Evolutionary conservation across 2,329 filamentous ascomycete species (phyloP), one percentile per base, ranked within the genome.

Genomic region (Aureobasidium subglaciale): DNA sequence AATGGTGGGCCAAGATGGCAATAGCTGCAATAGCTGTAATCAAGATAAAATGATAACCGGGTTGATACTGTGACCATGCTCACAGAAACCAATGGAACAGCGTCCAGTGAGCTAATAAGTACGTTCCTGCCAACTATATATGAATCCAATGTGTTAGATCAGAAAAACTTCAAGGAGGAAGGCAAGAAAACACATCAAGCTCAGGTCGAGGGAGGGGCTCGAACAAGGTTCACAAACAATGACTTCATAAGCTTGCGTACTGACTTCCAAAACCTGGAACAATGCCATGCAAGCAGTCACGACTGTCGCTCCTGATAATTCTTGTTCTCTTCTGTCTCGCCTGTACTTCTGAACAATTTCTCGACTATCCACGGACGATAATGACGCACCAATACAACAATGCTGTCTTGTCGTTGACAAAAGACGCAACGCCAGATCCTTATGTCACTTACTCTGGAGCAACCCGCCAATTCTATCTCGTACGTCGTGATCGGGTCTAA

Each of bases 401-500:
- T 45, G 62, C 69, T 5, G 72, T 74, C 55, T 62, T 75, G 34
- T 72, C 70, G 13, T 69, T 75, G 50, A 75, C 74, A 2, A 63
- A 65, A 15, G 62, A 64, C 15, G 64, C 67, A 5, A 74, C 72
- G 13, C 69, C 74, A 2, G 74, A 77, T 62, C 74, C 74, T 2
- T 75, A 71, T 63, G 69, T 77, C 43, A 67, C 72, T 6, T 69
- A 65, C 59, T 55, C 50, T 2, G 29, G 30, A 18, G 65, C 69
- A n/a, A 67, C 71, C 56, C 70, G 68, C 25, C 69, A 68, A 42
- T 76, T 75, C 62, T 76, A 75, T 59, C 65, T 76, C 64, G 68
- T 70, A 56, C 30, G 64, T 56, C 5, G 24, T 32, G 4, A 30
- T 3, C 18, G 5, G 5, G 4, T 30, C 11, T 38, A 40, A 6